Evolutionary conservation across 1,139 yeast genomes (phyloP).

Genomic region (Lodderomyces parapsilosis): DNA sequence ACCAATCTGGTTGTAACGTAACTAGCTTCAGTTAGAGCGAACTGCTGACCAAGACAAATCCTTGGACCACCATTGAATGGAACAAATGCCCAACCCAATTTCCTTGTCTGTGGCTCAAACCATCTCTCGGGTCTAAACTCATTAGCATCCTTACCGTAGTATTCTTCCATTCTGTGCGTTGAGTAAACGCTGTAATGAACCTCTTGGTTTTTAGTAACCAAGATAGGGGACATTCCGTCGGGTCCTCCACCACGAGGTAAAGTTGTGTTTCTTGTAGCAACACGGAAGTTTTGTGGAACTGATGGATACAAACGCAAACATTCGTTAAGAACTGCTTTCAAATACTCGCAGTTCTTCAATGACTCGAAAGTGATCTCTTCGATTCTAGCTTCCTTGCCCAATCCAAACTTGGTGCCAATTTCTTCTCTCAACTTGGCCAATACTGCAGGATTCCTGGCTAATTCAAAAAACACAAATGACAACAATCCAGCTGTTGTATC

Average conservation of each 20-base stretch:
- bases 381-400: conserved; percentile 23
- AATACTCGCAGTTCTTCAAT: conserved; percentile 48
- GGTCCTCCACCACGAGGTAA: conserved; percentile 57
- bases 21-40: conserved; percentile 56
- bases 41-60: conserved; percentile 60
- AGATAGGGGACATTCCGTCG: conserved; percentile 40
- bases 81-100: conserved; percentile 50
- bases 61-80: conserved; percentile 65
- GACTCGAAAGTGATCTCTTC: conserved; percentile 40
- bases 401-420: conserved; percentile 33
- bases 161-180: conserved; percentile 37
- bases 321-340: conserved; percentile 50
- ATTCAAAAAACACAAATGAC: conserved; percentile 45
- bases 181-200: conserved; percentile 39
- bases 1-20: conserved; percentile 43
- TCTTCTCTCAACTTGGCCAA: conserved; percentile 39
- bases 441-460: conserved; percentile 43
- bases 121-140: conserved; percentile 50
- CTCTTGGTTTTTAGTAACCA: conserved; percentile 40
- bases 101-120: conserved; percentile 29
- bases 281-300: conserved; percentile 50
- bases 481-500: too few relatives aligned
- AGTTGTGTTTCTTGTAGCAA: conserved; percentile 44
- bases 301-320: conserved; percentile 52
- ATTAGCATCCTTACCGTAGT: conserved; percentile 48